Percentiles rank a stretch among this genome's conserved stretches.
Evolutionary conservation across 495 filamentous ascomycete genomes (phyloP).

Genomic region (Eremomyces bilateralis): DNA sequence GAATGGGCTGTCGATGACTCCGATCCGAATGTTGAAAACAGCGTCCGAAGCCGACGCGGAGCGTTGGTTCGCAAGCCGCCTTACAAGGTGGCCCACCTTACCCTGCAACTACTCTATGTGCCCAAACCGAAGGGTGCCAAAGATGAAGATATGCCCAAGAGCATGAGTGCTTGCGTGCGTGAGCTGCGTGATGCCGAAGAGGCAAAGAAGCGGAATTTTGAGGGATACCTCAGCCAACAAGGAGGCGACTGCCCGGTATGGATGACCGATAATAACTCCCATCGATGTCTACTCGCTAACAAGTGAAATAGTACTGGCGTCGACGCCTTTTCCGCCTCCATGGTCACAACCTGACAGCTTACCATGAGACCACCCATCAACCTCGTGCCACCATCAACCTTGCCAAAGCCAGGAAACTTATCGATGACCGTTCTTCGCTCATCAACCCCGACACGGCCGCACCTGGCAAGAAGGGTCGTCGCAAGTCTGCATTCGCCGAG

Average conservation of each 20-base stretch:
- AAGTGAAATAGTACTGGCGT: constrained; percentile 61
- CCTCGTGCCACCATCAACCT: constrained; percentile 93
- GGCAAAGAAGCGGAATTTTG: constrained; percentile 46
- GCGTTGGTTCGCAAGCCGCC: constrained; percentile 48
- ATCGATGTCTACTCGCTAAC: constrained; percentile 7
- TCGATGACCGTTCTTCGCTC: constrained; percentile 74
- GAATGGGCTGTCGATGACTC: constrained; percentile 83
- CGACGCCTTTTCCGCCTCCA: constrained; percentile 91
- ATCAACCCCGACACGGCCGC: constrained; percentile 26
- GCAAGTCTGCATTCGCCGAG: constrained; percentile 88
- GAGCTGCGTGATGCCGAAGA: constrained; percentile 79
- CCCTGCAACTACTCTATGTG: constrained; percentile 81
- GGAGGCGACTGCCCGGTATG: constrained; percentile 94
- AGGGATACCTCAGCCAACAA: constrained; percentile 84
- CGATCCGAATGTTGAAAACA: constrained; percentile 36
- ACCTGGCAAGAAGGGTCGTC: constrained; percentile 49
- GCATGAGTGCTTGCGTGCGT: constrained; percentile 82
- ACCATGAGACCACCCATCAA: constrained; percentile 86
- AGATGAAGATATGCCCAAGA: constrained; percentile 96
- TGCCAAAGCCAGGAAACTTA: constrained; percentile 77
- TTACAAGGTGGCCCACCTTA: constrained; percentile 84
- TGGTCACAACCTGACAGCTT: constrained; percentile 79
- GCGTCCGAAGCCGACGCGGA: constrained; percentile 58
- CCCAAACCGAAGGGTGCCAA: constrained; percentile 74
- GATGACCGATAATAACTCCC: constrained; percentile 8